These are phyloP conservation scores for Skeletonema tropicum DNA, from an alignment of 108 stramenopile species.

Conservation along the genomic window DNA sequence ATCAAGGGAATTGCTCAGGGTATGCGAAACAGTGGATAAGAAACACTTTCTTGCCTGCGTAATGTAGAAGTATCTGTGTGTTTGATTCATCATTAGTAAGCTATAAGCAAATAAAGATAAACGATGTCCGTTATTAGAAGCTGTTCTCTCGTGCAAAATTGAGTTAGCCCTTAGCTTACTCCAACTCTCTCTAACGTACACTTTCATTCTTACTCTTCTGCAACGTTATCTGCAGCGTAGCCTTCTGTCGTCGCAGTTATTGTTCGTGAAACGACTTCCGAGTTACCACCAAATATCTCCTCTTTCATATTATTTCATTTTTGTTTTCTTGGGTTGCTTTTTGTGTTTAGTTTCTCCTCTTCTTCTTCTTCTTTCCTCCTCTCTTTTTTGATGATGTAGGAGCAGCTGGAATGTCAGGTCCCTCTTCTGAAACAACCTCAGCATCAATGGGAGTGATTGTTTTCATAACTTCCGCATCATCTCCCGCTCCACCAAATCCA, in stretches of 20 bases:
- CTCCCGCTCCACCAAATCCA: slow-evolving; percentile 62
- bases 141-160: not conserved
- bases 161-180: not conserved
- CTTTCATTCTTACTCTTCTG: not conserved
- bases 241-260: not conserved
- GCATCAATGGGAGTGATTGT: slow-evolving; percentile 61
- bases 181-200: not conserved
- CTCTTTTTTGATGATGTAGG: slow-evolving; percentile 38
- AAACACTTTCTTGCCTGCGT: not conserved
- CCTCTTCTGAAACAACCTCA: slow-evolving; percentile 53
- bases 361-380: slow-evolving; percentile 54
- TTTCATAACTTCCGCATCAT: slow-evolving; percentile 45
- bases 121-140: not conserved
- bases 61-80: not conserved
- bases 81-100: not conserved
- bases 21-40: slow-evolving; percentile 97
- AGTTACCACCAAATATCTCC: not conserved
- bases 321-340: not conserved
- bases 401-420: slow-evolving; percentile 27
- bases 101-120: not conserved
- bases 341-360: slow-evolving; percentile 52
- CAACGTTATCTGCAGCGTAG: not conserved
- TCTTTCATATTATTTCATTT: not conserved
- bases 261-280: not conserved
- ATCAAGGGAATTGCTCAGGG: slow-evolving; percentile 96